A percentile compares a stretch with the other conserved stretches of the same genome.
These are phyloP conservation scores for Pontederia paniculata DNA, from an alignment of 176 grass and related monocot species.

Conservation along the genomic window DNA sequence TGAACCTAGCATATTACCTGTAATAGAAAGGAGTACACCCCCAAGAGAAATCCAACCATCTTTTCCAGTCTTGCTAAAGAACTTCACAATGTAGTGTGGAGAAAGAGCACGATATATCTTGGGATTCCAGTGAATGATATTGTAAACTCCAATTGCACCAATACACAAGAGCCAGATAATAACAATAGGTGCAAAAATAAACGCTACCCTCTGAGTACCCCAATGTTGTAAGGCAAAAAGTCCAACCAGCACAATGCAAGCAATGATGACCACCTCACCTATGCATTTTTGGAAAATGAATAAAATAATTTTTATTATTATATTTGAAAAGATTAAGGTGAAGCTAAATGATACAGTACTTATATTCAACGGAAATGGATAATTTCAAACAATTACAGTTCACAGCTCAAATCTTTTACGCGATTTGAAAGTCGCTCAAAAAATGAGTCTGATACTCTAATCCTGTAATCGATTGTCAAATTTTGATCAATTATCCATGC, in stretches of 20 bases:
- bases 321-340: no score
- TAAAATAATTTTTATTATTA: no score
- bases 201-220: constrained; percentile 90
- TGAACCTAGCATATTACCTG: constrained; percentile 31
- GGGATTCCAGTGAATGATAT: constrained; percentile 70
- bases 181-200: constrained; percentile 80
- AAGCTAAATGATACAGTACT: no score
- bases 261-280: constrained; percentile 77
- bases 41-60: constrained; percentile 97
- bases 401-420: no score
- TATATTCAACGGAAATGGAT: no score
- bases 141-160: constrained; percentile 72
- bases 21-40: constrained; percentile 85
- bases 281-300: constrained; percentile 12
- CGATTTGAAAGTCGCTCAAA: no score
- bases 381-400: no score
- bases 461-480: no score
- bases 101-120: constrained; percentile 73
- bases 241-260: constrained; percentile 82
- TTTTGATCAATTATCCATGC: no score
- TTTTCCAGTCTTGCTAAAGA: constrained; percentile 65
- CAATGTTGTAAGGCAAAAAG: constrained; percentile 87
- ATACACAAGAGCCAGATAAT: constrained; percentile 75
- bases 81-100: constrained; percentile 64
- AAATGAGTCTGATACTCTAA: no score